A percentile compares a stretch with the other conserved stretches of the same genome.
phyloP scores from a whole-genome alignment of 345 rosid genomes.

The Eucalyptus decipiens region DNA sequence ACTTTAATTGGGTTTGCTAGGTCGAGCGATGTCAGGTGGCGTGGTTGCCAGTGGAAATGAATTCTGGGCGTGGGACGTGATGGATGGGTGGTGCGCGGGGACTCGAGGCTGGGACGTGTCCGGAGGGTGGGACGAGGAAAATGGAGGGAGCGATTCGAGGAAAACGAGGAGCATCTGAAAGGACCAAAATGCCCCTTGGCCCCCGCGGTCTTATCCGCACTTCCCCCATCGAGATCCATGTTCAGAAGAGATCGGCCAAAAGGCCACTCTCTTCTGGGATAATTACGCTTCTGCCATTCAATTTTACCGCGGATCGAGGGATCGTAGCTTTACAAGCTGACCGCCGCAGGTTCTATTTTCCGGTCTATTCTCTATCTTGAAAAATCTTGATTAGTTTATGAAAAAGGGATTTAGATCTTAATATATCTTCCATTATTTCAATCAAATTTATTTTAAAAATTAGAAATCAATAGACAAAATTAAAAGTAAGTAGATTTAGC shows the following conservation, averaged over 20 bases:
- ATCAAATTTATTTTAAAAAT: no score
- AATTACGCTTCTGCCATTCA: background rate
- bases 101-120: background rate
- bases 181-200: background rate
- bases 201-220: background rate
- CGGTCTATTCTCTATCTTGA: background rate
- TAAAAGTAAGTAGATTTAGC: no score
- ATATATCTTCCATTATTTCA: background rate
- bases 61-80: background rate
- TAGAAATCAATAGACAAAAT: no score
- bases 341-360: background rate
- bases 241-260: background rate
- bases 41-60: background rate
- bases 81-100: background rate
- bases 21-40: background rate
- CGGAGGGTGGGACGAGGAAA: background rate
- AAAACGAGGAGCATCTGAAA: background rate
- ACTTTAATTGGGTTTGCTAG: background rate
- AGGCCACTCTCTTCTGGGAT: background rate
- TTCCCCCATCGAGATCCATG: background rate
- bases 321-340: background rate
- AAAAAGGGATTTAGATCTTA: background rate
- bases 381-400: background rate
- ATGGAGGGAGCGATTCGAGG: background rate
- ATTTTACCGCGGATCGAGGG: background rate